A percentile compares a stretch with the other conserved stretches of the same genome.
Evolutionary conservation across 2,329 filamentous ascomycete species (phyloP).

Genomic region (Aspergillus sojae): DNA sequence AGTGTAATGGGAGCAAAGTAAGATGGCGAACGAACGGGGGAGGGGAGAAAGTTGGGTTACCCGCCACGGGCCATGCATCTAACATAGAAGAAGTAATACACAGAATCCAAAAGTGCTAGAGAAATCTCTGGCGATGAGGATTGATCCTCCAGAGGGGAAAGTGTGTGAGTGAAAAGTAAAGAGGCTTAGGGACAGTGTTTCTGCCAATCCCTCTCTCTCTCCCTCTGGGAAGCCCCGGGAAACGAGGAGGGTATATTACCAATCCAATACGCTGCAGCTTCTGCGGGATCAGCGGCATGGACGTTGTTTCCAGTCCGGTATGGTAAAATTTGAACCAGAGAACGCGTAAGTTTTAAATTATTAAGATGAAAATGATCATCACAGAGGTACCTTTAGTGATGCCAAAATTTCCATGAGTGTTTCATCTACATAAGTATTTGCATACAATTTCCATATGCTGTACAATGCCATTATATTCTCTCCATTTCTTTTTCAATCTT

Average conservation of each 20-base stretch:
- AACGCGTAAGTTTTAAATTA: conserved; percentile 14
- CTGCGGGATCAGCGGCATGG: conserved; percentile 7
- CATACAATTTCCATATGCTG: neutral
- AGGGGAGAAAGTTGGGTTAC: conserved; percentile 16
- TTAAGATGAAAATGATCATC: conserved; percentile 11
- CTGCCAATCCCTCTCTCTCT: conserved; percentile 14
- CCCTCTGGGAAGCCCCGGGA: conserved; percentile 13
- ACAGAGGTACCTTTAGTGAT: conserved; percentile 4
- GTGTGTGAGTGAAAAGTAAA: conserved; percentile 11
- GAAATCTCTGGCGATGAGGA: conserved; percentile 15
- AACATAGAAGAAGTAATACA: conserved; percentile 20
- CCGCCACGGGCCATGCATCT: conserved; percentile 20
- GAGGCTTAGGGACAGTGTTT: conserved; percentile 17
- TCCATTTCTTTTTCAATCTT: neutral
- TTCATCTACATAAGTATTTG: conserved; percentile 9
- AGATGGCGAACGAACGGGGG: conserved; percentile 22
- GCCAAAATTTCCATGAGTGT: conserved; percentile 7
- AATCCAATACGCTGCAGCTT: conserved; percentile 8
- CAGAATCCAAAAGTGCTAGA: conserved; percentile 9
- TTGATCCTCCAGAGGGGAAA: conserved; percentile 9
- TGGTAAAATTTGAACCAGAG: conserved; percentile 7
- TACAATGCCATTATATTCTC: neutral
- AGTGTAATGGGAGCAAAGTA: conserved; percentile 15
- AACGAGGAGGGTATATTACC: conserved; percentile 18
- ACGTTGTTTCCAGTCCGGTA: conserved; percentile 10